Evolutionary conservation across 2,329 filamentous ascomycete species (phyloP), one percentile per base, ranked within the genome.

Genomic region (Aspergillus fischeri): DNA sequence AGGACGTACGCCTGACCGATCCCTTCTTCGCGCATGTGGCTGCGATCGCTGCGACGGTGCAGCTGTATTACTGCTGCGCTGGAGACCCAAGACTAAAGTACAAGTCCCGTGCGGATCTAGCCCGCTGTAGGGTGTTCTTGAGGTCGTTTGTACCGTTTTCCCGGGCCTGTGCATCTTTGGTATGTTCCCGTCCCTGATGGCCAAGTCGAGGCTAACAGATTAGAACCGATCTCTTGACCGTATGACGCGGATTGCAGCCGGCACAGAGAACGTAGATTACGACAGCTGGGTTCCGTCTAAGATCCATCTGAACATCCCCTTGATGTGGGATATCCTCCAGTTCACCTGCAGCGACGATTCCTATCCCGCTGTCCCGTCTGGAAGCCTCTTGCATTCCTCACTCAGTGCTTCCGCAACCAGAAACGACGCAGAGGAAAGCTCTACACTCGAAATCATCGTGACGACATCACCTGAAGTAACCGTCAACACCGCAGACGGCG

Each of bases 251-350:
- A 80, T 82, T 20, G 80, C 80, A 2, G 77, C 78, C 3, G 79
- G 79, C 2, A 76, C 78, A 0, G 78, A 81, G 7, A 77, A 67
- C 7, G 73, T 80, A 56, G 78, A 81, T 14, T 51, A 54, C 11
- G 78, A 81, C 56, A 78, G 81, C 61, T 81, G 80, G 80, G 77
- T 80, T 69, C 80, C 80, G 0, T 80, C 78, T 24, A 78, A 79
- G 50, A 81, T 82, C 49, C 78, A 81, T 60, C 78, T 82, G 38
- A 81, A 78, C 57, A 78, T 81, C 0, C 78, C 78, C 1, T 63
- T 82, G 4, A 81, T 82, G 80, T 82, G 80, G 80, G 77, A 80
- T 41, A 77, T 81, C 9, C 65, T 82, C 3, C 78, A 81, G 54
- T 77, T 81, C 63, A 80, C 77, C 62, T 80, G 71, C 29, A 70